Percentiles rank a stretch among this genome's conserved stretches.
Evolutionary conservation across 2,329 filamentous ascomycete species (phyloP).

Genomic region (Dothiorella sarmentorum): DNA sequence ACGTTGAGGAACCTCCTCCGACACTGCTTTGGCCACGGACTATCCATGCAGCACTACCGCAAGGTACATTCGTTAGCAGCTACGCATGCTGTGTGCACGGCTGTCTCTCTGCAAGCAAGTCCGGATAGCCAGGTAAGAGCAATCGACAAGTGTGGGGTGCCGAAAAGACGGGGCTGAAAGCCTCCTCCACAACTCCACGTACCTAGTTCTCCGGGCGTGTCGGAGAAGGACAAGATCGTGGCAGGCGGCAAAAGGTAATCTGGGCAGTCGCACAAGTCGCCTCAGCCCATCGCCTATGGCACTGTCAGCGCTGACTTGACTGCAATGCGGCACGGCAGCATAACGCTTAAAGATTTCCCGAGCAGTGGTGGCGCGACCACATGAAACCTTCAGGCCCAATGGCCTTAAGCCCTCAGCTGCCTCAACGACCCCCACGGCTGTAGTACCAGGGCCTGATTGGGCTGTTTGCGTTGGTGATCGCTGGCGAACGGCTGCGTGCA

Average conservation of each 20-base stretch:
- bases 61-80: neutral
- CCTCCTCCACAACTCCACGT: neutral
- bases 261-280: neutral
- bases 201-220: neutral
- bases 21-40: neutral
- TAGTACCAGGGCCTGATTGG: constrained; percentile 12
- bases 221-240: neutral
- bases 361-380: neutral
- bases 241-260: neutral
- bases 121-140: neutral
- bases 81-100: neutral
- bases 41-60: neutral
- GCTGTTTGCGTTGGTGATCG: constrained; percentile 1
- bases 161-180: neutral
- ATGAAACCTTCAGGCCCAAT: constrained; percentile 6
- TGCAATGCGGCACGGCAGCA: constrained; percentile 7
- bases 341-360: neutral
- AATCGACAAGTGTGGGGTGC: neutral
- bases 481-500: constrained; percentile 1
- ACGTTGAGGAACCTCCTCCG: neutral
- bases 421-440: neutral
- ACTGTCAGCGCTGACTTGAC: constrained; percentile 15
- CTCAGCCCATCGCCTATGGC: neutral
- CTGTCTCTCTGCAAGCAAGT: neutral
- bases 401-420: neutral